Percentiles rank a stretch among this genome's conserved stretches.
Conservation (phyloP, 2,329 filamentous ascomycete genomes). For the Exophiala calicioides region DNA sequence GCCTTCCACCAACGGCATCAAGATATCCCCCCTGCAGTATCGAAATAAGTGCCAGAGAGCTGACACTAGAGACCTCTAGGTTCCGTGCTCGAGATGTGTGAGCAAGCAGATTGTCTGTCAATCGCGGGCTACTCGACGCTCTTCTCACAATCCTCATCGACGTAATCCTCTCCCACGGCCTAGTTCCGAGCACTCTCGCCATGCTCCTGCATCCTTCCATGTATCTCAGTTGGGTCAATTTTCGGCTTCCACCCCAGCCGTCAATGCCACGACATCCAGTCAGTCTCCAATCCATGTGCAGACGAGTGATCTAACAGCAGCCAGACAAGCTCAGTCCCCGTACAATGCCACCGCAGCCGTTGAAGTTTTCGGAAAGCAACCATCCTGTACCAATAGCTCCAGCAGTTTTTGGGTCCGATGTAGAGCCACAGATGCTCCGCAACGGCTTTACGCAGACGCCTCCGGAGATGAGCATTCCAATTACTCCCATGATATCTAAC, state of each 20-base stretch:
- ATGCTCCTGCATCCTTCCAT: constrained; percentile 30
- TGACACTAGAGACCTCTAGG: constrained; percentile 17
- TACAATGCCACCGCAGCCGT: constrained; percentile 17
- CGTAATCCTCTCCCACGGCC: constrained; percentile 27
- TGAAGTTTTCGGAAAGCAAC: constrained; percentile 27
- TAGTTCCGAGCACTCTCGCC: constrained; percentile 28
- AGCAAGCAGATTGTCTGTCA: constrained; percentile 33
- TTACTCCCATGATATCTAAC: constrained; percentile 32
- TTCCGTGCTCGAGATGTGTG: constrained; percentile 34
- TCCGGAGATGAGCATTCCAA: constrained; percentile 28
- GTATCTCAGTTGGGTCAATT: constrained; percentile 29
- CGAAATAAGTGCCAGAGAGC: background rate
- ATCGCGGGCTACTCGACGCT: constrained; percentile 31
- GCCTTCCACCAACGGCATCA: background rate
- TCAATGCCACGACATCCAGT: constrained; percentile 27
- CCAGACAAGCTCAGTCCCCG: constrained; percentile 21
- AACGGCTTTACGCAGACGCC: constrained; percentile 30
- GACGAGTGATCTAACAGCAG: constrained; percentile 5
- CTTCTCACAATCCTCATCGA: constrained; percentile 30
- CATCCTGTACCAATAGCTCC: constrained; percentile 29
- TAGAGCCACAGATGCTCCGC: constrained; percentile 26
- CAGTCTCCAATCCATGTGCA: constrained; percentile 1
- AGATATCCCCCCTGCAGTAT: background rate
- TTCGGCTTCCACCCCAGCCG: constrained; percentile 20
- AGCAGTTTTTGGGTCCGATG: constrained; percentile 22